Base-by-base conservation (phyloP, 1,284 basidiomycete species). In the Ustilago bromivora region DNA sequence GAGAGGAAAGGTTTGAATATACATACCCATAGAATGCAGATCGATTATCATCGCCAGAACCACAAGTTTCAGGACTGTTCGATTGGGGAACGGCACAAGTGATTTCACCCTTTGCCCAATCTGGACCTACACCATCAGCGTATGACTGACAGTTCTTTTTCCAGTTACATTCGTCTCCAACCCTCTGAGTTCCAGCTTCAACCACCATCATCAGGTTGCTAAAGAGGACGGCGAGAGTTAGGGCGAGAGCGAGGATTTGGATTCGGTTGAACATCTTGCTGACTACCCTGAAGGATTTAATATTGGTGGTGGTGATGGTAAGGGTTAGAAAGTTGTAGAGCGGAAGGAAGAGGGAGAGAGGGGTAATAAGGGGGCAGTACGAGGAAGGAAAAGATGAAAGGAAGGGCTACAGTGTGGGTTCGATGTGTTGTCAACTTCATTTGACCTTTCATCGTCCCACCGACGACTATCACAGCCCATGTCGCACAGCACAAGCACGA, bases 11-110 rank as follows among this genome's bases (percentile, higher is more conserved):
- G 23, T 28, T 28, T 28, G 23, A 28, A 3, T 28, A 34, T 4
- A 67, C 67, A 58, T 55, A 71, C 68, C 74, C 74, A 3, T 12
- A 68, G 43, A 76, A 76, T 4, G 57, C 56, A 17, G 19, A n/a
- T 12, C 61, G n/a, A 3, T 51, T 19, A 5, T 31, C 11, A 32
- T 66, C 31, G 8, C 34, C 12, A 23, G 13, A 28, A n/a, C 66
- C 65, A 49, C 74, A 76, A 17, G 55, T 49, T 54, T 76, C 74
- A 4, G 74, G 74, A 0, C 4, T 19, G 1, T 65, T 13, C 7
- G 10, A 11, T 1, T 40, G 28, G 0, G 66, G 66, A 3, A 76
- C 38, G 4, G 74, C 74, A 57, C 74, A 76, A 17, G 74, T 76
- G 10, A 76, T 47, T 8, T 34, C 40, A 4, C 62, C 66, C 0